phyloP scores from a whole-genome alignment of 352 stramenopile species.

The Pythium periplocum region DNA sequence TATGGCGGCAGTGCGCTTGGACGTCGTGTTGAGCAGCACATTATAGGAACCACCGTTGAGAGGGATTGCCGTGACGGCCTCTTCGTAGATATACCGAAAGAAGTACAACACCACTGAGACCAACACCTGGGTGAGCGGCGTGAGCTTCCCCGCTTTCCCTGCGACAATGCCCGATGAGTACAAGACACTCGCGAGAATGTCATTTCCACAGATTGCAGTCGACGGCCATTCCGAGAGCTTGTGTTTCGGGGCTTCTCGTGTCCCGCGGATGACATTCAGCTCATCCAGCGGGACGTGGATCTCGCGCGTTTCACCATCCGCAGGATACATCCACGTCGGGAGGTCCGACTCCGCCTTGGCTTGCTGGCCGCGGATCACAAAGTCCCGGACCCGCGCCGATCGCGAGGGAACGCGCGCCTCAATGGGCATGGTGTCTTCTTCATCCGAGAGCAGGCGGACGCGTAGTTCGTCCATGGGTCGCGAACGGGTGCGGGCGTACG shows the following conservation, averaged over 20 bases:
- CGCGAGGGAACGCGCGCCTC: constrained; percentile 2
- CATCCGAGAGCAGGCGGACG: constrained; percentile 18
- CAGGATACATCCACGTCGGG: constrained; percentile 29
- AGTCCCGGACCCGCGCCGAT: constrained; percentile 20
- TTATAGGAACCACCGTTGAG: constrained; percentile 87
- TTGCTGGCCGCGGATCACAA: constrained; percentile 18
- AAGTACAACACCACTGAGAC: constrained; percentile 49
- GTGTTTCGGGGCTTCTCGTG: constrained; percentile 21
- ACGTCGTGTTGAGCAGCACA: constrained; percentile 83
- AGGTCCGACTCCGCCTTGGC: constrained; percentile 11
- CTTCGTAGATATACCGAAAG: constrained; percentile 74
- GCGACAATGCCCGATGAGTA: constrained; percentile 46
- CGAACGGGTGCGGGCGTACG: too few species aligned
- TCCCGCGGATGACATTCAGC: constrained; percentile 20
- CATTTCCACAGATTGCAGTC: constrained; percentile 84
- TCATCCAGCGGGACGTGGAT: constrained; percentile 18
- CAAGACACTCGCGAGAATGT: constrained; percentile 76
- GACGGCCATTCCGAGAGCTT: constrained; percentile 60
- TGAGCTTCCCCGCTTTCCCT: constrained; percentile 57
- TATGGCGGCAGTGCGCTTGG: constrained; percentile 68
- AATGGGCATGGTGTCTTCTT: background rate
- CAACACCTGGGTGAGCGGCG: constrained; percentile 60
- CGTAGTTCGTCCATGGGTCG: constrained; percentile 11
- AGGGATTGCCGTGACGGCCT: constrained; percentile 78
- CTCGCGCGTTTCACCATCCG: constrained; percentile 12